Base-by-base conservation (phyloP, 2,329 filamentous ascomycete genomes). In the Metarhizium humberi region DNA sequence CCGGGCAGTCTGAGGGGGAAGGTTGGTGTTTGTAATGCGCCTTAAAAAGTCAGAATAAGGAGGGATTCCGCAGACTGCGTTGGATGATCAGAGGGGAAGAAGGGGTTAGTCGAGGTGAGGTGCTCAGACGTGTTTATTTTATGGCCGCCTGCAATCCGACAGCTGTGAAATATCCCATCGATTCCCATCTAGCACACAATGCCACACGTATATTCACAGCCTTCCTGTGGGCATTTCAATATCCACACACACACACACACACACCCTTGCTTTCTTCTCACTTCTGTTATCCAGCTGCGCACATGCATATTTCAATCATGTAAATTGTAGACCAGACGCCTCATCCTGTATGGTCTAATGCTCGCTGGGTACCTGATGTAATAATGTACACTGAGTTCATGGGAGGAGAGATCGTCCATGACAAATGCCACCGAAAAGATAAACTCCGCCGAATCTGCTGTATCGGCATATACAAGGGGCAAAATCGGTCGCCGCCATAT, bases 361-460 rank as follows among this genome's bases (percentile, higher is more conserved):
- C 71, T 72, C 70, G 70, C 69, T 69, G 67, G 65, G 52, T 69
- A 64, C 69, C 69, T 63, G 65, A 66, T 70, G 68, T 78, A 77
- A 71, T 77, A 78, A 71, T 77, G 71, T 79, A 78, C 75, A 79
- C 65, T 71, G 55, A 69, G 66, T 68, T 72, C 69, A 73, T 71
- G 67, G 70, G 77, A 77, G 76, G 74, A 78, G 77, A 77, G 75
- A 79, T 76, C 70, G 71, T 76, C 57, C 58, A 59, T 60, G 56
- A 57, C 42, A 54, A 53, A 53, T 50, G 36, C 51, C 50, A 42
- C 50, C 47, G 42, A 29, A 45, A 56, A 55, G 48, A 53, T 29
- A 58, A 58, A 57, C 52, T 56, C 58, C 50, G 57, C 56, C 55
- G 56, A 62, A 59, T 48, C 62, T 66, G 62, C 65, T 62, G 53